Conservation (phyloP, 371 early-diverging fungal species). For the Mortierella sp. region DNA sequence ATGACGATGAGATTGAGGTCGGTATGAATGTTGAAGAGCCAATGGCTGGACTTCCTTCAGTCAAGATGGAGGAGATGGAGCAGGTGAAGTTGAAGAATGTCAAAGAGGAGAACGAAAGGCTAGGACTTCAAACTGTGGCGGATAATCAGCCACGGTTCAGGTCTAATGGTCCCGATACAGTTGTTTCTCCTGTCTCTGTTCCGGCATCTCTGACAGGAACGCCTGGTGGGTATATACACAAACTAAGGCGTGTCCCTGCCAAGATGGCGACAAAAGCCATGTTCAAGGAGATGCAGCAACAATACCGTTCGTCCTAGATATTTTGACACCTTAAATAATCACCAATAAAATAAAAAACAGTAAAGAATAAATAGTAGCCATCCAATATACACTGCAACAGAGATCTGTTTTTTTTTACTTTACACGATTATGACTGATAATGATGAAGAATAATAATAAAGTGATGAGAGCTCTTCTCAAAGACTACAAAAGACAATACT, state of each 20-base stretch:
- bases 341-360: background rate
- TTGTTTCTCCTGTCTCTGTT: background rate
- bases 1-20: slow-evolving; percentile 47
- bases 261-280: slow-evolving; percentile 55
- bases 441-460: background rate
- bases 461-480: slow-evolving; percentile 2
- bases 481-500: background rate
- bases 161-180: background rate
- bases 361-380: background rate
- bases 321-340: background rate
- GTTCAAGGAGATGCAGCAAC: slow-evolving; percentile 48
- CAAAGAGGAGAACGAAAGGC: slow-evolving; percentile 16
- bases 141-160: background rate
- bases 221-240: slow-evolving; percentile 27
- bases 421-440: background rate
- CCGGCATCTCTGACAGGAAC: background rate
- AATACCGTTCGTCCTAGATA: slow-evolving; percentile 17
- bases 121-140: background rate
- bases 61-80: slow-evolving; percentile 22
- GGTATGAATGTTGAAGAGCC: slow-evolving; percentile 23
- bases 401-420: background rate
- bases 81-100: slow-evolving; percentile 13
- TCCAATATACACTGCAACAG: background rate
- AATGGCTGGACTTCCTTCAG: background rate
- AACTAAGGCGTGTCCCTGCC: slow-evolving; percentile 45